Evolutionary conservation across 129 eudicot species (phyloP).

Genomic region (Pittosporum tobira): DNA sequence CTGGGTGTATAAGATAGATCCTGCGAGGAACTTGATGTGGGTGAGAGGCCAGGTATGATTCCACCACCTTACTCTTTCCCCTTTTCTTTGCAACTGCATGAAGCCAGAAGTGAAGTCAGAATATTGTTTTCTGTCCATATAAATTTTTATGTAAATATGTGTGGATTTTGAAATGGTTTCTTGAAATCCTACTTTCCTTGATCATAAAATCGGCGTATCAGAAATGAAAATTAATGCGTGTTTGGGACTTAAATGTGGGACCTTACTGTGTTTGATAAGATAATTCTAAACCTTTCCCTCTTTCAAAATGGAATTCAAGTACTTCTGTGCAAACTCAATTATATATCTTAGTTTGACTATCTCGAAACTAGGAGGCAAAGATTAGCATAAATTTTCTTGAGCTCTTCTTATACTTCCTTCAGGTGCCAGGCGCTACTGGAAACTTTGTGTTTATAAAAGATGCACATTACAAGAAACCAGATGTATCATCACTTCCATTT

Average conservation of each 20-base stretch:
- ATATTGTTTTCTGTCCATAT: too few species aligned
- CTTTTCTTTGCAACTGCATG: not conserved
- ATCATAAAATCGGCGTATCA: too few species aligned
- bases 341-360: not conserved
- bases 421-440: conserved; percentile 91
- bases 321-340: not conserved
- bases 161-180: not conserved
- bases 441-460: conserved; percentile 89
- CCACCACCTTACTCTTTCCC: conserved; percentile 1
- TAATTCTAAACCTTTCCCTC: not conserved
- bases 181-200: too few species aligned
- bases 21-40: conserved; percentile 91
- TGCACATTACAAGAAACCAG: conserved; percentile 88
- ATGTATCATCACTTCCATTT: conserved; percentile 62
- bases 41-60: conserved; percentile 87
- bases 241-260: not conserved
- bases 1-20: conserved; percentile 96
- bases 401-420: conserved; percentile 12
- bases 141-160: not conserved
- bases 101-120: not conserved
- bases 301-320: not conserved
- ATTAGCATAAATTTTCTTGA: not conserved
- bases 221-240: not conserved
- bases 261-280: not conserved
- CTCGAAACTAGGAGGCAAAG: not conserved